Evolutionary conservation across 2,329 filamentous ascomycete genomes (phyloP).

Genomic region (Alternaria infectoria): DNA sequence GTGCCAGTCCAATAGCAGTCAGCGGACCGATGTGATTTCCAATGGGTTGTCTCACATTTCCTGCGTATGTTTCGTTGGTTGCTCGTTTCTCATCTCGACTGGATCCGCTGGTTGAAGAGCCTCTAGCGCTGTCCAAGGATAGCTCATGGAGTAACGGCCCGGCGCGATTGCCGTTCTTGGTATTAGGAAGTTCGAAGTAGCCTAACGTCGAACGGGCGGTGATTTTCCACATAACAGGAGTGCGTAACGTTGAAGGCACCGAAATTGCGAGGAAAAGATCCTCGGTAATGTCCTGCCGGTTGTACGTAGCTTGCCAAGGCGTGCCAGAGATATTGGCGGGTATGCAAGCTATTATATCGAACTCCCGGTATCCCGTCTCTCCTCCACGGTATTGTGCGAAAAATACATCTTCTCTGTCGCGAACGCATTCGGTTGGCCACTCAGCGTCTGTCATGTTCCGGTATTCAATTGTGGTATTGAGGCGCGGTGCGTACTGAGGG

Average conservation of each 20-base stretch:
- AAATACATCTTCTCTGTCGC: not conserved
- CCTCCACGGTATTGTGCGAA: not conserved
- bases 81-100: not conserved
- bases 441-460: not conserved
- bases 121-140: not conserved
- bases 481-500: not conserved
- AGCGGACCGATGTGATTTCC: not conserved
- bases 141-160: not conserved
- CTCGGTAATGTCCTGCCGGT: not conserved
- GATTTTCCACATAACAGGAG: not conserved
- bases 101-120: not conserved
- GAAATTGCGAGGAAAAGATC: not conserved
- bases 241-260: not conserved
- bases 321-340: not conserved
- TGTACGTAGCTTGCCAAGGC: not conserved
- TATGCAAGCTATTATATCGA: not conserved
- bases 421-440: not conserved
- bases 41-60: not conserved
- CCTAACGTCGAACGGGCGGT: not conserved
- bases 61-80: not conserved
- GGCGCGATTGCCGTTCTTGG: not conserved
- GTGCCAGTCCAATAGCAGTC: not conserved
- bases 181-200: slow-evolving; percentile 2
- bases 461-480: not conserved
- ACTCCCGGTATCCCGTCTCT: not conserved